Conservation (phyloP, 2,329 filamentous ascomycete genomes). For the Penicillium sp. region DNA sequence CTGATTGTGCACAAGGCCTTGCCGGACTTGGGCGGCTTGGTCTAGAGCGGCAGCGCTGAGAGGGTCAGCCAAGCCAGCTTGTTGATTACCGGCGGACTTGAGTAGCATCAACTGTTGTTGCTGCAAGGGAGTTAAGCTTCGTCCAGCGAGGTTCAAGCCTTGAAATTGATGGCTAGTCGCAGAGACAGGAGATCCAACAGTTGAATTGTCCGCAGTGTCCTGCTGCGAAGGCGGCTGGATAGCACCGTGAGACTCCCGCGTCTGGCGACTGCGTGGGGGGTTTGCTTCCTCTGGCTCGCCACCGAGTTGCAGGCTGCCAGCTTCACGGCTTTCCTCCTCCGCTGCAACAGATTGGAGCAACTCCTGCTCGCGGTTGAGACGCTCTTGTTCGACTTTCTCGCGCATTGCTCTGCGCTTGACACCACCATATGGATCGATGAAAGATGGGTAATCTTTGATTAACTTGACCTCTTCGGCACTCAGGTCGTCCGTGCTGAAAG, state of each 20-base stretch:
- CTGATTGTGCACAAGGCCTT: conserved; percentile 40
- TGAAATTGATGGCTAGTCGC: conserved; percentile 39
- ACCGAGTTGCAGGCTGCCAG: conserved; percentile 77
- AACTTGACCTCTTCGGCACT: conserved; percentile 44
- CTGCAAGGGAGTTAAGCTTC: conserved; percentile 72
- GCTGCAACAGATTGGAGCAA: conserved; percentile 44
- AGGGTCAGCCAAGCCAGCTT: conserved; percentile 48
- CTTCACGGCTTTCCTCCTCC: conserved; percentile 68
- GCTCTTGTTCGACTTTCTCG: conserved; percentile 59
- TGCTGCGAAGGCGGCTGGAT: conserved; percentile 72
- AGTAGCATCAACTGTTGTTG: conserved; percentile 62
- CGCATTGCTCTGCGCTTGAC: conserved; percentile 69
- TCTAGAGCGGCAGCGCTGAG: conserved; percentile 31
- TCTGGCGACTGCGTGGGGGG: conserved; percentile 38
- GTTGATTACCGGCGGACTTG: conserved; percentile 51
- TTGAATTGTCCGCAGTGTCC: conserved; percentile 39
- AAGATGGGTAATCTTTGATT: conserved; percentile 57
- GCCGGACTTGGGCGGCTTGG: conserved; percentile 38
- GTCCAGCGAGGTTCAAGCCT: conserved; percentile 55
- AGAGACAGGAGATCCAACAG: conserved; percentile 36
- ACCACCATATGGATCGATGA: conserved; percentile 76
- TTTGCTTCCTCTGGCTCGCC: conserved; percentile 84
- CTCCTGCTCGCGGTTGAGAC: conserved; percentile 47
- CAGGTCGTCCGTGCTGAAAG: conserved; percentile 44
- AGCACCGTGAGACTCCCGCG: conserved; percentile 53